phyloP scores from a whole-genome alignment of 345 rosid genomes.

The Linum usitatissimum region DNA sequence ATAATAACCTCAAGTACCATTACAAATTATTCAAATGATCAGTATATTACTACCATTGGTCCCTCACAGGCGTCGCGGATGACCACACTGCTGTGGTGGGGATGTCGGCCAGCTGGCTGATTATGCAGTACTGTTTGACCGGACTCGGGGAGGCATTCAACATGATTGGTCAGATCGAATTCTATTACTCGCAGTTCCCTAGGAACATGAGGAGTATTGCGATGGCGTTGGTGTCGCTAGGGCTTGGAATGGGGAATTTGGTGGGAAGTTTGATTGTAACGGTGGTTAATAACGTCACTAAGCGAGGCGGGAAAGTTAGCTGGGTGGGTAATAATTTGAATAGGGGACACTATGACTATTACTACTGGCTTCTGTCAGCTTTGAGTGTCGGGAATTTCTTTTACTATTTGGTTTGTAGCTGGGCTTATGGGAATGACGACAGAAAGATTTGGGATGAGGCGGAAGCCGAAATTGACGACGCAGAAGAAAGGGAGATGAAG shows the following conservation, averaged over 20 bases:
- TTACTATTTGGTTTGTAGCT: slow-evolving; percentile 25
- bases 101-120: slow-evolving; percentile 39
- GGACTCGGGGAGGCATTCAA: slow-evolving; percentile 41
- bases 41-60: too few species aligned
- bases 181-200: slow-evolving; percentile 44
- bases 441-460: slow-evolving; percentile 25
- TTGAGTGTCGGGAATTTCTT: slow-evolving; percentile 30
- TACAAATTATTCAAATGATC: too few species aligned
- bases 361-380: slow-evolving; percentile 36
- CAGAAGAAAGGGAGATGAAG: background rate
- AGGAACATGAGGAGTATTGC: slow-evolving; percentile 44
- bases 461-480: background rate
- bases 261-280: slow-evolving; percentile 29
- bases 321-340: slow-evolving; percentile 40
- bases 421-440: slow-evolving; percentile 35
- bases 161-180: slow-evolving; percentile 45
- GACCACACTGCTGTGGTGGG: slow-evolving; percentile 14
- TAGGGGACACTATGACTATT: slow-evolving; percentile 39
- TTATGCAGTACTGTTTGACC: slow-evolving; percentile 28
- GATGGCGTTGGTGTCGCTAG: slow-evolving; percentile 26
- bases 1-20: too few species aligned
- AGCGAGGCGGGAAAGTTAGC: slow-evolving; percentile 17
- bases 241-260: slow-evolving; percentile 28
- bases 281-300: slow-evolving; percentile 14
- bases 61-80: slow-evolving; percentile 5